phyloP scores from a whole-genome alignment of 2,329 filamentous ascomycete genomes.

The Thermoascus crustaceus region DNA sequence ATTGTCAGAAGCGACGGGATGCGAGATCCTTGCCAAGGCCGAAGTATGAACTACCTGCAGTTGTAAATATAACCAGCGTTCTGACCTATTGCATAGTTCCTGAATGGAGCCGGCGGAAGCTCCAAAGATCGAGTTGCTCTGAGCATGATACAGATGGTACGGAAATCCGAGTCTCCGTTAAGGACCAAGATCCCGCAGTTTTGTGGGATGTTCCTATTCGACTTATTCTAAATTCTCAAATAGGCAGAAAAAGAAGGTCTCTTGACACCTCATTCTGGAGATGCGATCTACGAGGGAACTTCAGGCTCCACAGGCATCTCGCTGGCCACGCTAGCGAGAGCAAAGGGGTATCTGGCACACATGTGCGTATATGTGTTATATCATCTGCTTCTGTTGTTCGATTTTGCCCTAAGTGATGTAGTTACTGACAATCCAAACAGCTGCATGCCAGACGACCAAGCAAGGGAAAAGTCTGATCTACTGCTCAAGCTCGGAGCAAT shows the following conservation, averaged over 20 bases:
- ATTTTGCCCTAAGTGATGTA: too few species aligned
- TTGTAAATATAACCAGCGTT: background rate
- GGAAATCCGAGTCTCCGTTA: conserved; percentile 2
- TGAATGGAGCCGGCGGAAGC: conserved; percentile 88
- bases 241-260: conserved; percentile 70
- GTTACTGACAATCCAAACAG: conserved; percentile 23
- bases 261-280: conserved; percentile 69
- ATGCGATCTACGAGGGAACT: conserved; percentile 96
- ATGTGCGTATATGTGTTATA: conserved; percentile 48
- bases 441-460: conserved; percentile 93
- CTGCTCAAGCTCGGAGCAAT: conserved; percentile 81
- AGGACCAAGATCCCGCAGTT: background rate
- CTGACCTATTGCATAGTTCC: conserved; percentile 47
- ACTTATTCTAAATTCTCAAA: conserved; percentile 7
- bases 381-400: background rate
- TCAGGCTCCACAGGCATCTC: conserved; percentile 96
- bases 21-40: conserved; percentile 84
- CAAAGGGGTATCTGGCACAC: conserved; percentile 81
- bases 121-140: conserved; percentile 94
- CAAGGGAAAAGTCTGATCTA: conserved; percentile 78
- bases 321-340: conserved; percentile 77
- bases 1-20: conserved; percentile 77
- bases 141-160: conserved; percentile 66
- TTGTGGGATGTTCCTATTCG: background rate
- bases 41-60: conserved; percentile 47